These are phyloP conservation scores for Auriscalpium orientale DNA, from an alignment of 768 basidiomycete genomes.

Conservation along the genomic window DNA sequence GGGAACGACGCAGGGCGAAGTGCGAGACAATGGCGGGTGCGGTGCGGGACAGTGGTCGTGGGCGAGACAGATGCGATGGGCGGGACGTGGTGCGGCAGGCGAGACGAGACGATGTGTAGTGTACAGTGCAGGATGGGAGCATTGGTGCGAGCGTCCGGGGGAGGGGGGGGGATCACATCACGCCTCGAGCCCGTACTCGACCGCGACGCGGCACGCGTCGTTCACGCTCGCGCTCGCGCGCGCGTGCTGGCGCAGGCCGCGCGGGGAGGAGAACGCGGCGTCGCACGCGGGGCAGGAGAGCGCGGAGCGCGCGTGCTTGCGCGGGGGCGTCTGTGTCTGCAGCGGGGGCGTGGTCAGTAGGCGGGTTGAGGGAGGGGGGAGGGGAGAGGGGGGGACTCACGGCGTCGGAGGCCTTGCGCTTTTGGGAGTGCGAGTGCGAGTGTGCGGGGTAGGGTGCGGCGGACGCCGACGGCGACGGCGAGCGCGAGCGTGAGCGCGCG, in stretches of 20 bases:
- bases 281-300: conserved; percentile 75
- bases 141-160: not conserved
- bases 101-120: too few species aligned
- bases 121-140: too few species aligned
- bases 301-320: conserved; percentile 20
- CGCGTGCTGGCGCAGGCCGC: conserved; percentile 57
- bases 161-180: not conserved
- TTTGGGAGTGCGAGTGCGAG: conserved; percentile 1
- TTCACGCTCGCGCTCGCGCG: conserved; percentile 36
- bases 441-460: conserved; percentile 2
- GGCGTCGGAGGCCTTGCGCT: conserved; percentile 12
- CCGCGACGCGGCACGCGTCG: conserved; percentile 67
- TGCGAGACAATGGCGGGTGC: not conserved
- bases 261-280: conserved; percentile 50
- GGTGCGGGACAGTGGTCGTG: not conserved
- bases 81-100: too few species aligned
- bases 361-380: conserved; percentile 1
- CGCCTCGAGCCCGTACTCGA: conserved; percentile 64
- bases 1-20: not conserved
- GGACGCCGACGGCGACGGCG: not conserved
- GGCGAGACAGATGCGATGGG: too few species aligned
- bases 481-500: too few species aligned
- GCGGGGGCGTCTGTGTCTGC: conserved; percentile 5
- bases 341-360: conserved; percentile 3
- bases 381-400: conserved; percentile 2